phyloP scores from a whole-genome alignment of 2,329 filamentous ascomycete genomes.

The Talaromyces albobiverticillius region DNA sequence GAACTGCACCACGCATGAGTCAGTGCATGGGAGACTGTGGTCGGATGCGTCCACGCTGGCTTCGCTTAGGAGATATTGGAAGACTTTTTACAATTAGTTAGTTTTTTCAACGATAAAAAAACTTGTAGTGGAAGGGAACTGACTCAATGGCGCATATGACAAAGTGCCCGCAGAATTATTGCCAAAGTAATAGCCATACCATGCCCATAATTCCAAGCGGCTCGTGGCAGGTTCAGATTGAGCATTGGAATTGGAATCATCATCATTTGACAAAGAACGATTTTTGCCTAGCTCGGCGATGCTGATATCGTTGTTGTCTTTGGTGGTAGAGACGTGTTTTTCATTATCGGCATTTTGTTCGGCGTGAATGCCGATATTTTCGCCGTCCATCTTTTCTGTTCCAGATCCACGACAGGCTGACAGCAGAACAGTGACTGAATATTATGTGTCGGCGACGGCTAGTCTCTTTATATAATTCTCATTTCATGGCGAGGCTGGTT shows the following conservation, averaged over 20 bases:
- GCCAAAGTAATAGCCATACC: conserved; percentile 3
- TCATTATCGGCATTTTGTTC: not conserved
- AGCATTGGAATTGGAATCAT: not conserved
- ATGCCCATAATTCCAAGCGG: conserved; percentile 2
- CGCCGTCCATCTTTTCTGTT: too few relatives aligned
- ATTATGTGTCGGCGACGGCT: too few relatives aligned
- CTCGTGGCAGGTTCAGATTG: not conserved
- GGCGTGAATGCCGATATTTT: not conserved
- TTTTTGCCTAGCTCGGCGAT: not conserved
- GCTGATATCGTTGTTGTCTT: not conserved
- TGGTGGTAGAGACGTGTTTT: not conserved
- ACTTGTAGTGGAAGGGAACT: not conserved
- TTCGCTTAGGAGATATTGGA: not conserved
- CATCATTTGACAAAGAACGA: not conserved
- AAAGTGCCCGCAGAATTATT: conserved; percentile 5
- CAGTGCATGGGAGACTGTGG: not conserved
- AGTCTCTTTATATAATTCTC: too few relatives aligned
- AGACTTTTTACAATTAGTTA: not conserved
- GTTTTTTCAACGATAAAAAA: too few relatives aligned
- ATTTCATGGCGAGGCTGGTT: too few relatives aligned
- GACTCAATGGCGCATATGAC: conserved; percentile 3
- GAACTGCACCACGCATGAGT: not conserved
- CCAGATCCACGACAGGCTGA: too few relatives aligned
- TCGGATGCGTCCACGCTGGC: not conserved
- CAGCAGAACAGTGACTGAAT: too few relatives aligned